Conservation (phyloP, 2,329 filamentous ascomycete species). For the Gremmenia infestans region DNA sequence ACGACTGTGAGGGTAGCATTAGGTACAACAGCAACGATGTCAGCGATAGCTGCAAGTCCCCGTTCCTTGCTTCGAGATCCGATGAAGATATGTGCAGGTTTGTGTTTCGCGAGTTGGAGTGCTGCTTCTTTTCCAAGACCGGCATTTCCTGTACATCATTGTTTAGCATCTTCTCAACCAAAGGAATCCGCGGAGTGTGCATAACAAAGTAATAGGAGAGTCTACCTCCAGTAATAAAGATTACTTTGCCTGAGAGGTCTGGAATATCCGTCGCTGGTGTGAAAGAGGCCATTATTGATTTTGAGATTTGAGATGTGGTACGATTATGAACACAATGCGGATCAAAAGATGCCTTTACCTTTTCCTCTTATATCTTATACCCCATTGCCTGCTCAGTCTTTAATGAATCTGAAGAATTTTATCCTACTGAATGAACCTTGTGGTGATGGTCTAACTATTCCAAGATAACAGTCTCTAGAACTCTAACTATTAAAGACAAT, state of each 20-base stretch:
- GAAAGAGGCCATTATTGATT: background rate
- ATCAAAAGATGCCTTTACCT: background rate
- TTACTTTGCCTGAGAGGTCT: constrained; percentile 35
- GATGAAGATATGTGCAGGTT: constrained; percentile 35
- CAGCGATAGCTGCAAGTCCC: constrained; percentile 26
- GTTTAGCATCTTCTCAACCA: background rate
- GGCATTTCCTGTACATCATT: constrained; percentile 33
- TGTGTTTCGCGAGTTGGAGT: constrained; percentile 36
- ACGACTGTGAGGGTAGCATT: constrained; percentile 13
- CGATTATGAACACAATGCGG: no score
- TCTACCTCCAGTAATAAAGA: constrained; percentile 41
- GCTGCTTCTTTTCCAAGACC: constrained; percentile 42
- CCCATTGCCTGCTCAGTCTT: background rate
- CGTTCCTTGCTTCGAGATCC: constrained; percentile 34
- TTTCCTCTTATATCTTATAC: background rate
- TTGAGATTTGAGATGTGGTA: background rate
- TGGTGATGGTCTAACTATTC: background rate
- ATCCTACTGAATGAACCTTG: no score
- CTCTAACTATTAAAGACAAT: background rate
- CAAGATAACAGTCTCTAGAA: background rate
- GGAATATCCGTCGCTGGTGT: constrained; percentile 30
- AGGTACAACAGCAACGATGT: constrained; percentile 6
- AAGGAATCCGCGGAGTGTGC: background rate
- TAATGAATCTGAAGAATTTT: no score
- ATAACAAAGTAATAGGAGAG: background rate